These are phyloP conservation scores for Heliosperma pusillum DNA, from an alignment of 148 eudicot genomes.

Conservation along the genomic window DNA sequence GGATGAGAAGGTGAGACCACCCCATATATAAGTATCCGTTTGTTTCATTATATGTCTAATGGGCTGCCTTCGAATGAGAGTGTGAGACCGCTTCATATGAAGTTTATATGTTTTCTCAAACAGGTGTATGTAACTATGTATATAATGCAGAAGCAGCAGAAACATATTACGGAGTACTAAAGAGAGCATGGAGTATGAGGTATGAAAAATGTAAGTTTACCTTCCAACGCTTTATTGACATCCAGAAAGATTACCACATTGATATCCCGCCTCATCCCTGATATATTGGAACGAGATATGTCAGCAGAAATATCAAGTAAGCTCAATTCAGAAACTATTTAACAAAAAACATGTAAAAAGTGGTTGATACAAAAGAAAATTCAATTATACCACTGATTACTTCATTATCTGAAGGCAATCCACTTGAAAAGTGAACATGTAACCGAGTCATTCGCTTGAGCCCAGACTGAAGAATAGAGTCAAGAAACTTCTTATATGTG, in stretches of 20 bases:
- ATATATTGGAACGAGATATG: conserved; percentile 12
- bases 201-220: conserved; percentile 31
- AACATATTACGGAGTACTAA: background rate
- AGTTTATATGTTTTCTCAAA: too few species aligned
- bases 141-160: background rate
- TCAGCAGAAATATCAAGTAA: background rate
- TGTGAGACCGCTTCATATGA: too few species aligned
- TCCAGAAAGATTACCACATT: conserved; percentile 68
- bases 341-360: background rate
- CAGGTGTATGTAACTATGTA: background rate
- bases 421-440: conserved; percentile 85
- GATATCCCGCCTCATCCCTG: conserved; percentile 82
- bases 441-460: conserved; percentile 80
- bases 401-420: conserved; percentile 84
- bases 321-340: background rate
- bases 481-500: conserved; percentile 65
- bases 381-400: conserved; percentile 74
- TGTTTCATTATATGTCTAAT: too few species aligned
- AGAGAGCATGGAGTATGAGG: background rate
- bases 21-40: too few species aligned
- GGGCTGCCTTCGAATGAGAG: too few species aligned
- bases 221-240: conserved; percentile 81
- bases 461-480: conserved; percentile 71
- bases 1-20: too few species aligned
- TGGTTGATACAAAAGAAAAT: background rate